Evolutionary conservation across 108 stramenopile species (phyloP).

Genomic region (Nitzschia sp.): DNA sequence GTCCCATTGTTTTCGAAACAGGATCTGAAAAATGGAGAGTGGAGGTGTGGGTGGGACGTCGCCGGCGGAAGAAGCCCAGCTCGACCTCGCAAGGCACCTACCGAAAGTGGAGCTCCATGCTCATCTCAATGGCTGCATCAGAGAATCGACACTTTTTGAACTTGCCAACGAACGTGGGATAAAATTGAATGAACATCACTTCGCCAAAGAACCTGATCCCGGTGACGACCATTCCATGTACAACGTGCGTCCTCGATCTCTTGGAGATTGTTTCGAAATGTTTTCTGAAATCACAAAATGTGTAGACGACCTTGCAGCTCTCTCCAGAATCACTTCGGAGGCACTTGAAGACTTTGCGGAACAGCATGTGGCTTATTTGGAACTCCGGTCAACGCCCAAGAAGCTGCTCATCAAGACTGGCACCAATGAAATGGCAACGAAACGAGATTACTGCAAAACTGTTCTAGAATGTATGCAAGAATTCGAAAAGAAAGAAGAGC

Average conservation of each 20-base stretch:
- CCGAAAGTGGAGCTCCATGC: constrained; percentile 90
- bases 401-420: constrained; percentile 21
- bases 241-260: constrained; percentile 53
- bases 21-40: no score
- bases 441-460: constrained; percentile 62
- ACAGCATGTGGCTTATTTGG: constrained; percentile 77
- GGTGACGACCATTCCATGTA: constrained; percentile 25
- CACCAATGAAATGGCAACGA: constrained; percentile 23
- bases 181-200: constrained; percentile 34
- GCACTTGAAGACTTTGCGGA: constrained; percentile 73
- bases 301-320: constrained; percentile 57
- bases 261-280: constrained; percentile 81
- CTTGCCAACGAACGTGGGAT: constrained; percentile 58
- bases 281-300: constrained; percentile 74
- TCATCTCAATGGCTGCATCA: constrained; percentile 90
- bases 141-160: constrained; percentile 71
- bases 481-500: constrained; percentile 48
- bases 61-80: no score
- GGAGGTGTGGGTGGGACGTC: no score
- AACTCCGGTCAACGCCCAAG: constrained; percentile 88
- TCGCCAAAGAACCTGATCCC: constrained; percentile 12
- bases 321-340: constrained; percentile 68
- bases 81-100: constrained; percentile 8
- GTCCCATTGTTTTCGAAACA: no score
- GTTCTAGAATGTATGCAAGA: constrained; percentile 52